Percentiles rank a stretch among this genome's conserved stretches.
Conservation (phyloP, 2,329 filamentous ascomycete genomes). For the Beauveria brongniartii region DNA sequence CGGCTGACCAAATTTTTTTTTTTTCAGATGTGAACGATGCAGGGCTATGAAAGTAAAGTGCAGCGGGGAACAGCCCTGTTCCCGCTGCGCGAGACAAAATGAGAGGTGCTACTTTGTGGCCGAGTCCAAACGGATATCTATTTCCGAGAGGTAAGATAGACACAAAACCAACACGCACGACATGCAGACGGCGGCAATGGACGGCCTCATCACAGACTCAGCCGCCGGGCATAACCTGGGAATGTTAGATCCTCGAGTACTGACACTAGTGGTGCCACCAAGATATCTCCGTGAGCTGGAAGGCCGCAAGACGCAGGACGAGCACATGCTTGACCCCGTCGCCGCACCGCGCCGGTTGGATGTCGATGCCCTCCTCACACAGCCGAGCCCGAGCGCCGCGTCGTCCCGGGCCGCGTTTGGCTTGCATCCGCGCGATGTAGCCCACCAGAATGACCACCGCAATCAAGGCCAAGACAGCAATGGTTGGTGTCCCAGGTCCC, state of each 20-base stretch:
- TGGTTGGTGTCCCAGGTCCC: background rate
- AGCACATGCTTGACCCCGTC: slow-evolving; percentile 5
- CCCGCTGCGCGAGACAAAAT: slow-evolving; percentile 16
- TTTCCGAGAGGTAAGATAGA: slow-evolving; percentile 15
- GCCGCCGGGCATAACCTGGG: background rate
- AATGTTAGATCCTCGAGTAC: background rate
- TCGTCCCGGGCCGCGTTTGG: slow-evolving; percentile 2
- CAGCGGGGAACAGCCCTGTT: slow-evolving; percentile 16
- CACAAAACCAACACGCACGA: background rate
- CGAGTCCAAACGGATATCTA: slow-evolving; percentile 16
- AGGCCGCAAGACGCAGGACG: slow-evolving; percentile 5
- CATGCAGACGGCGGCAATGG: background rate
- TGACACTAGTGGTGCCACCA: background rate
- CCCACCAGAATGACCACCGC: background rate
- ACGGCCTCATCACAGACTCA: background rate
- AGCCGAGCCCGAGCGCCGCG: slow-evolving; percentile 4
- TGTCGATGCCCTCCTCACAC: slow-evolving; percentile 3
- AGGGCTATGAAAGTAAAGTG: slow-evolving; percentile 19
- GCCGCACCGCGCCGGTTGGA: slow-evolving; percentile 7
- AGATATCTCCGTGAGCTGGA: slow-evolving; percentile 12
- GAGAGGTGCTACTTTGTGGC: slow-evolving; percentile 16
- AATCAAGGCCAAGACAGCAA: slow-evolving; percentile 1
- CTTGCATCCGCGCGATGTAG: slow-evolving; percentile 9
- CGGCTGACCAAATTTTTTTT: slow-evolving; percentile 15
- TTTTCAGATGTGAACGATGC: slow-evolving; percentile 22